These are phyloP conservation scores for Colletotrichum incanum DNA, from an alignment of 2,329 filamentous ascomycete genomes.

Conservation along the genomic window DNA sequence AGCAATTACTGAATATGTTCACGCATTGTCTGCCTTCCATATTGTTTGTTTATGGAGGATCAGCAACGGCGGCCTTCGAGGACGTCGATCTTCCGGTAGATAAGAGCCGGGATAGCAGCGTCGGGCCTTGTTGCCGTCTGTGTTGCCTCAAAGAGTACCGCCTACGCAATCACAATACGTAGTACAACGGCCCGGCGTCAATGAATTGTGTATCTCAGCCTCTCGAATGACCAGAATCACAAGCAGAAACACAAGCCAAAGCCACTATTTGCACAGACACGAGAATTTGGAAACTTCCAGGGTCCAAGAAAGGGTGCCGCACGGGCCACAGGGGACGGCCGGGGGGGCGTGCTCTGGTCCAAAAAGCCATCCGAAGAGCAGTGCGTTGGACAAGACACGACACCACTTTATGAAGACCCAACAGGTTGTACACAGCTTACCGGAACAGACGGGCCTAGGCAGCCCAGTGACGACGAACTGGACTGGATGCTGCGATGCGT, in stretches of 20 bases:
- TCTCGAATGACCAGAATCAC: not conserved
- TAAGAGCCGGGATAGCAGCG: not conserved
- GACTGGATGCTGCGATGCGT: not conserved
- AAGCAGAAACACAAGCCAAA: not conserved
- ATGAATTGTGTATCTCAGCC: not conserved
- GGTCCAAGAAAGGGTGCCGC: slow-evolving; percentile 2
- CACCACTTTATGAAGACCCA: not conserved
- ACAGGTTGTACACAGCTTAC: not conserved
- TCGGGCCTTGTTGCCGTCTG: not conserved
- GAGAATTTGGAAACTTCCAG: not conserved
- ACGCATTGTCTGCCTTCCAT: no score
- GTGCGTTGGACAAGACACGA: not conserved
- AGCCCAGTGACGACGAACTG: slow-evolving; percentile 6
- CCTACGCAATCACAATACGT: not conserved
- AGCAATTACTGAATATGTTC: not conserved
- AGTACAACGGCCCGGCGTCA: not conserved
- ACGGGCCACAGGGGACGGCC: not conserved
- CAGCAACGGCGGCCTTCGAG: not conserved
- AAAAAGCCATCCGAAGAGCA: not conserved
- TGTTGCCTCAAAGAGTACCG: not conserved
- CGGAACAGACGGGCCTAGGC: not conserved
- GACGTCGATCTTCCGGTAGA: not conserved
- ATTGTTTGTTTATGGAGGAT: not conserved
- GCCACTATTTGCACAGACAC: slow-evolving; percentile 6
- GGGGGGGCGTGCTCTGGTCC: not conserved